phyloP scores from a whole-genome alignment of 257 asterid species.

The Ballota nigra region DNA sequence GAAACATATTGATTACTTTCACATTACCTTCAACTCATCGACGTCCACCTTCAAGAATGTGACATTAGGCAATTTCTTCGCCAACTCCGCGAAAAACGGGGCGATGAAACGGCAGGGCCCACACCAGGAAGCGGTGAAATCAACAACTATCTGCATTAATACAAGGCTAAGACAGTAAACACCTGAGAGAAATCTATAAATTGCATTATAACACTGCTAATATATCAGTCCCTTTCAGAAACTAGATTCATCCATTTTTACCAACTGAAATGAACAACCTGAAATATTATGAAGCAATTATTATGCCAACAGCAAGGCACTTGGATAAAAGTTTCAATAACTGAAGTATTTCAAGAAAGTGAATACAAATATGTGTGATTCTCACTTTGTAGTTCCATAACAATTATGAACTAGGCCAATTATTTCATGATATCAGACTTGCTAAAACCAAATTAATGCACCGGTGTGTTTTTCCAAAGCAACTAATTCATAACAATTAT shows the following conservation, averaged over 20 bases:
- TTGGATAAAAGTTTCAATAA: neutral
- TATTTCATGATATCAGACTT: neutral
- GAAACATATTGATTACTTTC: neutral
- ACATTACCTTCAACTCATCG: slow-evolving; percentile 72
- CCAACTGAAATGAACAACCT: neutral
- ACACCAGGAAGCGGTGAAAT: slow-evolving; percentile 97
- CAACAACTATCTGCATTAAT: slow-evolving; percentile 69
- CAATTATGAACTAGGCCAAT: neutral
- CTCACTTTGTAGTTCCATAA: neutral
- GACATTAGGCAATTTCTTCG: slow-evolving; percentile 69
- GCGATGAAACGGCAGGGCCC: slow-evolving; percentile 90
- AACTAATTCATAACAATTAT: neutral
- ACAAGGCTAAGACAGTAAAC: neutral
- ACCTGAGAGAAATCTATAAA: neutral
- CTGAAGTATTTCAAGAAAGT: neutral
- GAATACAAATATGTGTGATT: neutral
- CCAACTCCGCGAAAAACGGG: slow-evolving; percentile 81
- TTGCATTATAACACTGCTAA: neutral
- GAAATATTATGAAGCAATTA: neutral
- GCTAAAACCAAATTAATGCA: slow-evolving; percentile 5
- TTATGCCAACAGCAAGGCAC: neutral
- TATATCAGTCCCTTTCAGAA: neutral
- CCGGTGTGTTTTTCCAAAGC: neutral
- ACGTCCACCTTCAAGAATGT: slow-evolving; percentile 87
- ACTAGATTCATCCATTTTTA: slow-evolving; percentile 3